phyloP scores from a whole-genome alignment of 192 early-diverging fungal genomes.

The Backusella mclennaniae region DNA sequence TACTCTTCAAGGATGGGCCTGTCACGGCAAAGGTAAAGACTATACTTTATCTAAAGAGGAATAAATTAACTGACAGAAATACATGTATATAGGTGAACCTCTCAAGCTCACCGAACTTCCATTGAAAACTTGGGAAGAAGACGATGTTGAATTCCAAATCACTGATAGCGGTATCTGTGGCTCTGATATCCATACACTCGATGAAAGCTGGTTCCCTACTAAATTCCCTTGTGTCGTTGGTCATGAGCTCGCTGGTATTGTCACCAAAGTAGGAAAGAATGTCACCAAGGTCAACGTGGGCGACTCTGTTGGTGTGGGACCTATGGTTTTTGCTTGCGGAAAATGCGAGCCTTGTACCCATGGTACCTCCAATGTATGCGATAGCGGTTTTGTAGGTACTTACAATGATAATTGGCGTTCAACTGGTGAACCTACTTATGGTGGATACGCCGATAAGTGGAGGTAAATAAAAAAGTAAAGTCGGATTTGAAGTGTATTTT shows the following conservation, averaged over 20 bases:
- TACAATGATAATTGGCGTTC: constrained; percentile 17
- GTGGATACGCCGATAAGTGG: constrained; percentile 40
- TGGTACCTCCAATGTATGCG: neutral
- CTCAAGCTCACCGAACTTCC: neutral
- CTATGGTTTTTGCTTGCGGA: neutral
- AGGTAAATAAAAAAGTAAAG: neutral
- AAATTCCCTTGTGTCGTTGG: constrained; percentile 26
- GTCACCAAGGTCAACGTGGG: constrained; percentile 45
- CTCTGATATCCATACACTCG: constrained; percentile 69
- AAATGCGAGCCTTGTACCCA: neutral
- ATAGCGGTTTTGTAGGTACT: neutral
- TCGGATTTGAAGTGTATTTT: too few species aligned
- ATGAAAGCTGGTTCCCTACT: neutral
- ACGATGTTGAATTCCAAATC: constrained; percentile 49
- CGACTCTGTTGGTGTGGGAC: constrained; percentile 52
- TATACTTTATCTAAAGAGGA: too few species aligned
- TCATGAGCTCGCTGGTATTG: constrained; percentile 51
- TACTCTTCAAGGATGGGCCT: constrained; percentile 31
- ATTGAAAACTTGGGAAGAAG: constrained; percentile 5
- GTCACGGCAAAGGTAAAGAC: constrained; percentile 18
- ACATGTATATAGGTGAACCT: neutral
- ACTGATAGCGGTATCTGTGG: constrained; percentile 75
- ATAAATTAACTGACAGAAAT: too few species aligned
- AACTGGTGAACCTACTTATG: constrained; percentile 31
- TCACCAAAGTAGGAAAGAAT: constrained; percentile 36